Percentiles rank a stretch among this genome's conserved stretches.
phyloP scores from a whole-genome alignment of 352 stramenopile genomes.

The Aphanomyces astaci region DNA sequence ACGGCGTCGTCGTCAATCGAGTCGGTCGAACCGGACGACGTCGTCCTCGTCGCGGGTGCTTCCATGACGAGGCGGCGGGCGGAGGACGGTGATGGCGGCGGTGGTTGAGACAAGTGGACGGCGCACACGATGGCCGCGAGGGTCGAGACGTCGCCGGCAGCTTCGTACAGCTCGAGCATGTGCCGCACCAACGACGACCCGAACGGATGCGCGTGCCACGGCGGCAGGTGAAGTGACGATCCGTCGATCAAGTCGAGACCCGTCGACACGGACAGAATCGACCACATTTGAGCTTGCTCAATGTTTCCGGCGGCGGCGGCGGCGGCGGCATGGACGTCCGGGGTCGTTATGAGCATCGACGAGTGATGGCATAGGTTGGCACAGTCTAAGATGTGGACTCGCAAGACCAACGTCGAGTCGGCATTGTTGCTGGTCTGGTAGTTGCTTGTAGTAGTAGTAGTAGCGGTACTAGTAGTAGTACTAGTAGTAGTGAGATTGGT shows the following conservation, averaged over 20 bases:
- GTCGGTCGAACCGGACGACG: slow-evolving; percentile 39
- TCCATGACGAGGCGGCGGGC: slow-evolving; percentile 41
- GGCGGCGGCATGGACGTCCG: not conserved
- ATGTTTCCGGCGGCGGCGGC: slow-evolving; percentile 28
- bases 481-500: too few relatives aligned
- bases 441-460: not conserved
- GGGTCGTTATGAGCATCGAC: not conserved
- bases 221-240: too few relatives aligned
- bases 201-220: slow-evolving; percentile 75
- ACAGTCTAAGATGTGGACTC: slow-evolving; percentile 15
- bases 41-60: slow-evolving; percentile 35
- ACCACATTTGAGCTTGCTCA: slow-evolving; percentile 79
- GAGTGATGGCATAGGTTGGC: not conserved
- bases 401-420: not conserved
- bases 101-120: slow-evolving; percentile 25
- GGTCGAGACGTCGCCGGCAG: slow-evolving; percentile 60
- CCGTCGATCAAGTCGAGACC: too few relatives aligned
- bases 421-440: slow-evolving; percentile 10
- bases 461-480: too few relatives aligned
- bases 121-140: slow-evolving; percentile 73
- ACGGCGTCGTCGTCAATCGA: too few relatives aligned
- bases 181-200: slow-evolving; percentile 67
- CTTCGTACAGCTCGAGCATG: slow-evolving; percentile 71
- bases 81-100: not conserved
- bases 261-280: slow-evolving; percentile 58